Percentiles rank a stretch among this genome's conserved stretches.
Evolutionary conservation across 2,329 filamentous ascomycete genomes (phyloP).

Genomic region (Paecilomyces sp.): DNA sequence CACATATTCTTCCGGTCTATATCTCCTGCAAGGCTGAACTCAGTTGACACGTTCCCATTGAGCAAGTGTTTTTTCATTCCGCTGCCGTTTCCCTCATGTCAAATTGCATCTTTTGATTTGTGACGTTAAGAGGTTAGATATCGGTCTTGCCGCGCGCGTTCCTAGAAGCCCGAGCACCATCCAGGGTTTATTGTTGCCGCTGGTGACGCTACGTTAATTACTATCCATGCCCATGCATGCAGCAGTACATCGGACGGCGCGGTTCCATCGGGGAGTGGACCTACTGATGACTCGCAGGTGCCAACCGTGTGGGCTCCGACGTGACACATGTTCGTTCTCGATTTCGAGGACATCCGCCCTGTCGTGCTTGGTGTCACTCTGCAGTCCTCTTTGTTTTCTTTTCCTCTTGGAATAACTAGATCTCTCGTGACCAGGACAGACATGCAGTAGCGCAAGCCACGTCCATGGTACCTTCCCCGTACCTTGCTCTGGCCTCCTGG

Average conservation of each 20-base stretch:
- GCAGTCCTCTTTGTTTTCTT: background rate
- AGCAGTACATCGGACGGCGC: background rate
- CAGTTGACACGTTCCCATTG: background rate
- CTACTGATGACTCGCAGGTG: background rate
- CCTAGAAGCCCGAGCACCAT: background rate
- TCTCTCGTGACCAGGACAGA: background rate
- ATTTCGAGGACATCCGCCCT: background rate
- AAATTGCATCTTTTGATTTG: background rate
- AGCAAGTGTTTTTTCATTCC: background rate
- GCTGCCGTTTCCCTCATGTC: background rate
- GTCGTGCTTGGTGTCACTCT: background rate
- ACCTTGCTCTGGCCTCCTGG: background rate
- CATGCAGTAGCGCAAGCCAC: background rate
- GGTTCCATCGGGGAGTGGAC: background rate
- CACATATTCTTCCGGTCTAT: background rate
- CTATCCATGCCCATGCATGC: background rate
- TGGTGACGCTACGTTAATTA: background rate
- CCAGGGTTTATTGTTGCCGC: background rate
- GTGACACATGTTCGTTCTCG: background rate
- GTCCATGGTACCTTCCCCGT: background rate
- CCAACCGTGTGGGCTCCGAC: background rate
- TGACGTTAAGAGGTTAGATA: background rate
- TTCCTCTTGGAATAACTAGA: background rate
- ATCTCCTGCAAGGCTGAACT: background rate
- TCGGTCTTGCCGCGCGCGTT: background rate